Conservation (phyloP, 2,329 filamentous ascomycete species). For the Colletotrichum shisoi region DNA sequence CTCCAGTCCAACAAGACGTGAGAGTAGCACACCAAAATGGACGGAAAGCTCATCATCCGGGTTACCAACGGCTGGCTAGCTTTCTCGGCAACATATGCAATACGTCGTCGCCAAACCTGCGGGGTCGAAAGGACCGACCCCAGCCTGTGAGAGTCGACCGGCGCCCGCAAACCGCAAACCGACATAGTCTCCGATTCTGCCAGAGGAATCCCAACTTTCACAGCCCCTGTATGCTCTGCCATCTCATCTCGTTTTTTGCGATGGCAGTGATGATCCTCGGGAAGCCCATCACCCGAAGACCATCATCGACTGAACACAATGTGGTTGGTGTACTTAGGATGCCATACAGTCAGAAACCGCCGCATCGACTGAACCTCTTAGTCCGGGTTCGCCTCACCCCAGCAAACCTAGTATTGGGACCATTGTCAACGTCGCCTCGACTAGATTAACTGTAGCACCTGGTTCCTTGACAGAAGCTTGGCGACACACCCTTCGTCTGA, state of each 20-base stretch:
- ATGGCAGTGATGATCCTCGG: slow-evolving; percentile 31
- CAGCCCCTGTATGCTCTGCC: slow-evolving; percentile 25
- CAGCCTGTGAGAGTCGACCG: slow-evolving; percentile 15
- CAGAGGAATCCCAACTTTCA: slow-evolving; percentile 13
- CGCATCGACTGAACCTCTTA: slow-evolving; percentile 19
- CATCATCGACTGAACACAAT: background rate
- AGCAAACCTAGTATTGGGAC: slow-evolving; percentile 16
- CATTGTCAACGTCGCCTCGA: slow-evolving; percentile 6
- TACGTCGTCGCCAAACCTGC: slow-evolving; percentile 6
- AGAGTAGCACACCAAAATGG: slow-evolving; percentile 21
- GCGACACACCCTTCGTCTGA: slow-evolving; percentile 31
- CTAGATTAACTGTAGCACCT: slow-evolving; percentile 25
- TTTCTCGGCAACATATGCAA: slow-evolving; percentile 1
- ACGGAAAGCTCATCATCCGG: slow-evolving; percentile 31
- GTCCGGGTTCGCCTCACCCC: slow-evolving; percentile 16
- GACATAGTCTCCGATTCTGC: slow-evolving; percentile 11
- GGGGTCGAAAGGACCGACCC: slow-evolving; percentile 22
- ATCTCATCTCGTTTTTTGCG: slow-evolving; percentile 24
- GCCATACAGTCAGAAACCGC: slow-evolving; percentile 17
- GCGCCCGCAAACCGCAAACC: slow-evolving; percentile 20
- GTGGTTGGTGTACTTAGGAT: slow-evolving; percentile 28
- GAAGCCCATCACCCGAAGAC: slow-evolving; percentile 30
- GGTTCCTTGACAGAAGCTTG: slow-evolving; percentile 31
- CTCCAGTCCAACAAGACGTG: slow-evolving; percentile 15
- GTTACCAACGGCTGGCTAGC: slow-evolving; percentile 5